Evolutionary conservation across 495 filamentous ascomycete species (phyloP).

Genomic region (Alectoria sarmentosa): DNA sequence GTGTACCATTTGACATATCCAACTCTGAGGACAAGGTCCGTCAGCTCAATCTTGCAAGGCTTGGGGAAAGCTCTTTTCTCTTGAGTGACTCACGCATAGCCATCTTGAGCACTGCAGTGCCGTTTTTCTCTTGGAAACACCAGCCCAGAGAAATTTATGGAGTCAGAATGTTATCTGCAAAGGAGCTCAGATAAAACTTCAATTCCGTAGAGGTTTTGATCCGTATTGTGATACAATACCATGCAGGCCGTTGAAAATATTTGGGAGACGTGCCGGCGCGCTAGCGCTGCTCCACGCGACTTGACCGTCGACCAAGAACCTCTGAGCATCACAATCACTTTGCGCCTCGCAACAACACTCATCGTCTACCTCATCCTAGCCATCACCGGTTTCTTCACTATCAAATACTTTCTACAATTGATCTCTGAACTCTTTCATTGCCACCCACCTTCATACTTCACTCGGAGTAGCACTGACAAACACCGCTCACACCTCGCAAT

Average conservation of each 20-base stretch:
- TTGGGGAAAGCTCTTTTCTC: constrained; percentile 12
- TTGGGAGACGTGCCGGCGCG: constrained; percentile 18
- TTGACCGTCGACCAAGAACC: constrained; percentile 8
- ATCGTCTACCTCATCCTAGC: background rate
- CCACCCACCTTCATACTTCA: background rate
- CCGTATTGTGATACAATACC: background rate
- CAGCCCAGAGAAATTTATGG: background rate
- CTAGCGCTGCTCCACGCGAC: constrained; percentile 25
- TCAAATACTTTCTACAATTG: constrained; percentile 1
- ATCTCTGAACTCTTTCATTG: background rate
- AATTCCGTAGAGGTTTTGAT: background rate
- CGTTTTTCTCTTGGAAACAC: background rate
- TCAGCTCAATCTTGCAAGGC: constrained; percentile 33
- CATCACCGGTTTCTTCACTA: constrained; percentile 9
- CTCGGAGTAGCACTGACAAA: constrained; percentile 1
- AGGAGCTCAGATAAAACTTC: background rate
- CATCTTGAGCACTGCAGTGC: constrained; percentile 37
- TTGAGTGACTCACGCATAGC: constrained; percentile 52
- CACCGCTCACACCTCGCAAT: constrained; percentile 12
- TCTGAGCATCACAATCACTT: constrained; percentile 6
- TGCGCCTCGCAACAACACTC: constrained; percentile 12
- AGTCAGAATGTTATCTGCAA: background rate
- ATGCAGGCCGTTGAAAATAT: constrained; percentile 9
- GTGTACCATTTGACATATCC: constrained; percentile 67
- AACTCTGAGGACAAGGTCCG: constrained; percentile 47